These are phyloP conservation scores for Mycocentrospora acerina DNA, from an alignment of 2,329 filamentous ascomycete species.

Conservation along the genomic window DNA sequence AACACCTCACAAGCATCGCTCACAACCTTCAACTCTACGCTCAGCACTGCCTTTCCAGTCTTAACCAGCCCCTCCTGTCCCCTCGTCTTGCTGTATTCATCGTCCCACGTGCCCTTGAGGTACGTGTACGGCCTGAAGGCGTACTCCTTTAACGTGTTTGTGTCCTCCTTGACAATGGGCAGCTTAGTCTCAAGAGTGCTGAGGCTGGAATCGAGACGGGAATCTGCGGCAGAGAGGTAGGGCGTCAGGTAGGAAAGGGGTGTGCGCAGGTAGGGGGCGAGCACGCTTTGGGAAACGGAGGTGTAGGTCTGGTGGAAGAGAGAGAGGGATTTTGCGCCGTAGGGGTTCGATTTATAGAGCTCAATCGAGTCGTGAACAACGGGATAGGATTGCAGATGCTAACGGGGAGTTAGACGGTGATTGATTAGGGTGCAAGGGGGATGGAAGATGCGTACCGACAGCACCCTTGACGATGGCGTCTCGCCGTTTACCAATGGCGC, in stretches of 20 bases:
- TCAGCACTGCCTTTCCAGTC: slow-evolving; percentile 39
- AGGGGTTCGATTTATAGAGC: slow-evolving; percentile 77
- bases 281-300: slow-evolving; percentile 68
- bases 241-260: slow-evolving; percentile 82
- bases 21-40: slow-evolving; percentile 43
- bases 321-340: slow-evolving; percentile 79
- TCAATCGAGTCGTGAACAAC: slow-evolving; percentile 76
- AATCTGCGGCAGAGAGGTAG: slow-evolving; percentile 80
- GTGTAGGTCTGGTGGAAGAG: slow-evolving; percentile 74
- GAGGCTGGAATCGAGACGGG: slow-evolving; percentile 42
- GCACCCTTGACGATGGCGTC: slow-evolving; percentile 40
- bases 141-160: slow-evolving; percentile 42
- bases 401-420: slow-evolving; percentile 10
- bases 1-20: slow-evolving; percentile 36
- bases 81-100: slow-evolving; percentile 44
- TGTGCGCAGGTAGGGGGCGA: slow-evolving; percentile 75
- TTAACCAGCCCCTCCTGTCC: slow-evolving; percentile 39
- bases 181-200: slow-evolving; percentile 40
- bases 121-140: slow-evolving; percentile 40
- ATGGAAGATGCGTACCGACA: slow-evolving; percentile 37
- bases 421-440: slow-evolving; percentile 5
- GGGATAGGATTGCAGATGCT: slow-evolving; percentile 87
- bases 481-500: slow-evolving; percentile 44
- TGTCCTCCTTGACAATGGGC: slow-evolving; percentile 53
- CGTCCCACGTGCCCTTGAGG: slow-evolving; percentile 39